Evolutionary conservation across 225 moss, liverwort and hornwort genomes (phyloP).

Genomic region (Pseudoscleropodium purum): DNA sequence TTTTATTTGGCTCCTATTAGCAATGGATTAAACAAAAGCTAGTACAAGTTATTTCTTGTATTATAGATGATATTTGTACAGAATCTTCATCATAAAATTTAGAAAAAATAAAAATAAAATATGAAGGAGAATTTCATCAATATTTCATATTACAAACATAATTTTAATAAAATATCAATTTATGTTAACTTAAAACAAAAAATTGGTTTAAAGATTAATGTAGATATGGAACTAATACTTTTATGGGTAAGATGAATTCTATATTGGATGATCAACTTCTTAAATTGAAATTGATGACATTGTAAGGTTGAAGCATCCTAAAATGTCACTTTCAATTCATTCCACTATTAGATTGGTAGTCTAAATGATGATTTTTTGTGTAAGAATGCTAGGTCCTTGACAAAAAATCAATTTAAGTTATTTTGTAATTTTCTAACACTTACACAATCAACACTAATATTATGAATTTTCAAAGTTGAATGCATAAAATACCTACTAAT

Average conservation of each 20-base stretch:
- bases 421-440: neutral
- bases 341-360: neutral
- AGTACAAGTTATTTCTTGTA: neutral
- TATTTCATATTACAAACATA: neutral
- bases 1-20: neutral
- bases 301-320: neutral
- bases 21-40: rapidly evolving
- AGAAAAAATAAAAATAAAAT: neutral
- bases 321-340: neutral
- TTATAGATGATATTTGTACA: neutral
- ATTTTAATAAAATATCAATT: neutral
- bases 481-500: neutral
- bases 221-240: neutral
- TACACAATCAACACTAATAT: neutral
- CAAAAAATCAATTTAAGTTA: rapidly evolving
- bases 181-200: neutral
- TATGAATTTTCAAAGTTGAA: neutral
- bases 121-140: neutral
- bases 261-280: neutral
- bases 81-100: neutral
- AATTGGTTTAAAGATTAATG: neutral
- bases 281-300: neutral
- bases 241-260: rapidly evolving
- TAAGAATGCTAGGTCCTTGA: neutral
- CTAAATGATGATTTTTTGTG: neutral